Evolutionary conservation across 2,329 filamentous ascomycete species (phyloP), one percentile per base, ranked within the genome.

Genomic region (Aureobasidium namibiae): DNA sequence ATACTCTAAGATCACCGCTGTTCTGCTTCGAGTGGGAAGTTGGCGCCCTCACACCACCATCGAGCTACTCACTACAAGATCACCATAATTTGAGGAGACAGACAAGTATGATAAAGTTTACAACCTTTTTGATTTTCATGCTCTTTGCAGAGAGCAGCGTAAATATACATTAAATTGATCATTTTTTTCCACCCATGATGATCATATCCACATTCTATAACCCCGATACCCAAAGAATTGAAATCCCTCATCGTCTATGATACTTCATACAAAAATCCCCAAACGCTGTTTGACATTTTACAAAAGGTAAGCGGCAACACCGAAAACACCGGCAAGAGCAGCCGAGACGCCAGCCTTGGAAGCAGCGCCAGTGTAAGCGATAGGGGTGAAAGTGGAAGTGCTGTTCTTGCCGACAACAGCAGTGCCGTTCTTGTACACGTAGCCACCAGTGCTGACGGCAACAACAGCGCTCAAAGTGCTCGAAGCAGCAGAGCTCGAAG

Each of bases 321-420:
- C 56, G 36, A 59, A 52, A n/a, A 59, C 18, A 44, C 56, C 45
- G 16, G 56, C 46, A 11, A 56, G 26, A 21, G 44, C 44, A 23
- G 26, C 56, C 6, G 56, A 45, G 16, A 50, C 44, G 34, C 56
- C 56, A 31, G 56, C 45, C 56, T 59, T 59, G 36, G 39, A 38
- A 13, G 56, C 56, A 26, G 56, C 56, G 45, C 56, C 56, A 4
- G 56, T 59, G 56, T 59, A 59, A 26, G 36, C n/a, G 24, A 42
- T 4, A 26, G 56, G 45, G 8, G 56, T 59, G 45, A 41, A 9
- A 14, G 56, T 59, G 1, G 56, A 34, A 29, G 56, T 59, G 16
- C 24, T 45, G 26, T 59, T 59, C 21, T 49, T 48, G 29, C 46
- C 46, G 26, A 29, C 26, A 45, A 21, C 34, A 36, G 46, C 26